Evolutionary conservation across 139 green algal species (phyloP), one percentile per base, ranked within the genome.

Genomic region (Pleodorina starrii): DNA sequence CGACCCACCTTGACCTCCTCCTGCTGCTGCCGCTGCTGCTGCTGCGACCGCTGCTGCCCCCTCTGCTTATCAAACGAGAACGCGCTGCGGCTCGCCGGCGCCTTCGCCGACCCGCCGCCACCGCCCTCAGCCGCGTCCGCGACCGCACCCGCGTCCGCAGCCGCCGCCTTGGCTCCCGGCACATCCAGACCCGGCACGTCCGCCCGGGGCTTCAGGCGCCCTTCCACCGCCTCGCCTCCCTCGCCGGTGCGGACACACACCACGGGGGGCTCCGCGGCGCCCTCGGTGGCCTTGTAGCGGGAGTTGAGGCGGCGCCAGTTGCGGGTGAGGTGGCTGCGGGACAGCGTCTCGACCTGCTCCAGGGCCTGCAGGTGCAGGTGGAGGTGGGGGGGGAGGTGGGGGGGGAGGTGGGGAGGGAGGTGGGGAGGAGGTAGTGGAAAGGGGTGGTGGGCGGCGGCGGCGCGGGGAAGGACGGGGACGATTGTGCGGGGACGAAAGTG

Each of bases 211-310:
- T 16, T 14, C 51, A 87, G 25, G 16, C 60, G 42, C 29, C 81
- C 81, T 17, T 25, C 81, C 42, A 78, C 40, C 7, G 60, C 14
- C 60, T 87, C 81, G 16, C 42, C 81, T 27, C 60, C 81, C 16
- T 48, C 81, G 0, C 27, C 81, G 3, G 81, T 87, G 29, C 81
- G 81, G 63, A 78, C 77, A 42, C 60, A 66, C 44, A 78, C 60
- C 60, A 87, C 81, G 81, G 81, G 81, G 42, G 81, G 81, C 42
- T 63, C 40, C 2, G 43, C 9, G 16, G 38, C 57, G 27, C 81
- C 81, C 60, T 87, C 81, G 10, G 81, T 87, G 60, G 29, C 81
- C 60, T 87, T 87, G 60, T 50, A 87, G 23, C 43, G n/a, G 1
- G 19, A 35, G 81, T 87, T 87, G 81, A 87, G 81, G 60, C 81